These are phyloP conservation scores for Diaporthe capsici DNA, from an alignment of 2,329 filamentous ascomycete genomes.

Conservation along the genomic window DNA sequence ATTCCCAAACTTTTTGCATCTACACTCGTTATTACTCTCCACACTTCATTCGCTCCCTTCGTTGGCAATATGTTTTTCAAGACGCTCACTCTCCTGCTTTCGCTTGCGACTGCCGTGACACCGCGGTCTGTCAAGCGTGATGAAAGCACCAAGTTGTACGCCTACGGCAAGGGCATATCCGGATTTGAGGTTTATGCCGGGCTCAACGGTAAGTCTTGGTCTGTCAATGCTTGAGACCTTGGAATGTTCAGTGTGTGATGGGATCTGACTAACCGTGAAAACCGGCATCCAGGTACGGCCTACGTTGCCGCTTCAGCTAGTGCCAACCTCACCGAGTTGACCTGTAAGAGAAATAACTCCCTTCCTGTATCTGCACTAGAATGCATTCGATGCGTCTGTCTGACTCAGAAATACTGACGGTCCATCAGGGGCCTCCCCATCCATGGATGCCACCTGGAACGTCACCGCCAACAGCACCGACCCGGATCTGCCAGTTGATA, in stretches of 20 bases:
- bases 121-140: conserved; percentile 20
- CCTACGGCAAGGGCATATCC: conserved; percentile 38
- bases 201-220: conserved; percentile 8
- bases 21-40: conserved; percentile 22
- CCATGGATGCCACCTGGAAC: conserved; percentile 25
- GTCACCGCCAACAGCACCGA: conserved; percentile 20
- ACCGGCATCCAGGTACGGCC: conserved; percentile 14
- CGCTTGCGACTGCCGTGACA: conserved; percentile 28
- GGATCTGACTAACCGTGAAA: background rate
- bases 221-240: background rate
- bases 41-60: background rate
- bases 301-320: conserved; percentile 22
- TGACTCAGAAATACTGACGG: background rate
- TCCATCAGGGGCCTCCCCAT: conserved; percentile 18
- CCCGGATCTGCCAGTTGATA: background rate
- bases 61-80: conserved; percentile 32
- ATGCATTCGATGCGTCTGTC: background rate
- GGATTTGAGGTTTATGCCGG: conserved; percentile 31
- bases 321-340: conserved; percentile 34
- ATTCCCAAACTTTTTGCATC: background rate
- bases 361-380: background rate
- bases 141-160: conserved; percentile 30
- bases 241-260: background rate
- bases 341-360: background rate
- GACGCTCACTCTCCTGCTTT: conserved; percentile 28